These are phyloP conservation scores for Sporothrix euskadiensis DNA, from an alignment of 2,329 filamentous ascomycete genomes.

Conservation along the genomic window DNA sequence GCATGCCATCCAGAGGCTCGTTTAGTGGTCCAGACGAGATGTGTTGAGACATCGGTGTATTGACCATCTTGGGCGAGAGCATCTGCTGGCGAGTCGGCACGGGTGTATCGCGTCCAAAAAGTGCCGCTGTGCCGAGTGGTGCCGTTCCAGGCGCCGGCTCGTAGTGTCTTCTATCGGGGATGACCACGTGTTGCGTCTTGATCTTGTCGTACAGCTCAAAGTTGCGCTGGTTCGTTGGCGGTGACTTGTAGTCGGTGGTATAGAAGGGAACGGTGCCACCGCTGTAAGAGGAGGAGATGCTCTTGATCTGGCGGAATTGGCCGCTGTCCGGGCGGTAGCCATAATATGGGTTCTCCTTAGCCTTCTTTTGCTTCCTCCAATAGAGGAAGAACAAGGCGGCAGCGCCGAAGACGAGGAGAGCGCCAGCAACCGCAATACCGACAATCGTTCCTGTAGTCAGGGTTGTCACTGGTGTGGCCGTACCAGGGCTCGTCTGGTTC, in stretches of 20 bases:
- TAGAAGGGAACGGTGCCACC: constrained; percentile 33
- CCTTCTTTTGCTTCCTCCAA: constrained; percentile 47
- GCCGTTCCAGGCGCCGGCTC: not conserved
- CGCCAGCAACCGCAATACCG: constrained; percentile 53
- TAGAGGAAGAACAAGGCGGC: constrained; percentile 51
- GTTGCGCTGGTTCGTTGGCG: not conserved
- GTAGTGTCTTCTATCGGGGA: not conserved
- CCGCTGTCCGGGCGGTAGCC: constrained; percentile 24
- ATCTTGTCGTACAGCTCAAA: constrained; percentile 40
- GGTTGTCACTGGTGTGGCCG: constrained; percentile 31
- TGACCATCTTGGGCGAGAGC: not conserved
- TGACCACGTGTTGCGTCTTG: constrained; percentile 27
- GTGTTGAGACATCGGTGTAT: not conserved
- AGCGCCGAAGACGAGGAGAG: constrained; percentile 46
- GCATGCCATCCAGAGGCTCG: constrained; percentile 40
- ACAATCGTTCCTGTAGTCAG: constrained; percentile 54
- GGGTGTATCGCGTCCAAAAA: constrained; percentile 25
- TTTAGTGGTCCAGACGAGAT: not conserved
- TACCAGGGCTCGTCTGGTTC: constrained; percentile 35
- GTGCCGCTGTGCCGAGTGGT: not conserved
- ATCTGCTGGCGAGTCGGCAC: not conserved
- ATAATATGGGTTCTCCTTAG: constrained; percentile 29
- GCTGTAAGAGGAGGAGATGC: constrained; percentile 26
- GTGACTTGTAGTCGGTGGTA: constrained; percentile 40
- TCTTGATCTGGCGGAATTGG: constrained; percentile 17